Base-by-base conservation (phyloP, 257 asterid genomes). In the Solanum bukasovii region DNA sequence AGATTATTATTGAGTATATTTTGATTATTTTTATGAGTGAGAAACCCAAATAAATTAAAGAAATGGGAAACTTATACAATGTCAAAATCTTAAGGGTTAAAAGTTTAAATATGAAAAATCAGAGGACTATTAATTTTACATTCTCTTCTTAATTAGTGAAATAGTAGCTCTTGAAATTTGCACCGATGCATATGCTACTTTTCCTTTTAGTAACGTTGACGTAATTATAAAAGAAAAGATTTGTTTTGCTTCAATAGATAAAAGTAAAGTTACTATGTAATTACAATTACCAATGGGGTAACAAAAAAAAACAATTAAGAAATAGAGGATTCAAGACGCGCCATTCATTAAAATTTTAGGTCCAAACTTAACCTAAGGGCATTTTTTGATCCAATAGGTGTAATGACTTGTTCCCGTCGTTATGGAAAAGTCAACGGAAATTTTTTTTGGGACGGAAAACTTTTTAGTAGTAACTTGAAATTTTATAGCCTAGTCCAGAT, bases 181-280 rank as follows among this genome's bases (percentile, higher is more conserved):
- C 89, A 93, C 89, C 91, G 29, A 92, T 86, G 91, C 86, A 90
- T 82, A 87, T 75, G 27, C 46, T 46, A 81, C 85, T 46, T 81
- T 46, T 27, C 42, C 42, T 46, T 81, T 29, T 18, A 46, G 85
- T 46, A 29, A 46, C 27, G 42, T 46, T 81, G 68, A 81, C 85
- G 85, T 81, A 46, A 29, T 81, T 81, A 35, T 35, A 35, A 73
- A 73, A 35, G 27, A 20, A 73, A 35, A 20, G 18, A n/a, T 8
- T 49, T 49, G 59, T 49, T 49, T 49, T 49, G 59, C 59, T 49
- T 49, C 81, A 18, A 7, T n/a, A 79, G 18, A 79, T 44, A 5
- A 46, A 81, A 27, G 6, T 6, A 44, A 81, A 46, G 68, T 81
- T 27, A 25, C 18, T 8, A 42, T 25, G 65, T 42, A 79, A 42